Conservation (phyloP, 164 flowering plant genomes). For the Stephania yunnanensis region DNA sequence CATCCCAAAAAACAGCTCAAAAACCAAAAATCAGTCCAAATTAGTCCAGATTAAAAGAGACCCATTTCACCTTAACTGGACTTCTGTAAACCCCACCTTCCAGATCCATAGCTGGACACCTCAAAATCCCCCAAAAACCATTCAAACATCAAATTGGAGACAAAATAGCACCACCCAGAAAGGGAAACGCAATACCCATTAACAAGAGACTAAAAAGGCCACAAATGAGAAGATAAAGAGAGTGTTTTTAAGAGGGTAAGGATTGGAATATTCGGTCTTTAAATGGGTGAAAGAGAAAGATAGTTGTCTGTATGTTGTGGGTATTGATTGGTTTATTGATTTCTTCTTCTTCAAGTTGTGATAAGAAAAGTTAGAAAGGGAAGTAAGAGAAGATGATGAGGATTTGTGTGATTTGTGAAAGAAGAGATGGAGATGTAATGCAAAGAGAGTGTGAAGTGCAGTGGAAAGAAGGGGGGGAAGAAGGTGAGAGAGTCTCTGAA, state of each 20-base stretch:
- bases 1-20: not conserved
- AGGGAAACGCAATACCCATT: not conserved
- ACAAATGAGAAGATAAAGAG: too few relatives aligned
- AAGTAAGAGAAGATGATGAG: too few relatives aligned
- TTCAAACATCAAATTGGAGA: constrained; percentile 7
- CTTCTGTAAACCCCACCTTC: constrained; percentile 38
- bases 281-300: too few relatives aligned
- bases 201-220: too few relatives aligned
- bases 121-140: constrained; percentile 23
- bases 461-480: not conserved
- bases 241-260: too few relatives aligned
- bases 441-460: not conserved
- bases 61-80: constrained; percentile 44
- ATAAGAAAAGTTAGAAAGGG: too few relatives aligned
- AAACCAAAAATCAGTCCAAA: not conserved
- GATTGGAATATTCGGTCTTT: too few relatives aligned
- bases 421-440: not conserved
- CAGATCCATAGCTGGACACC: constrained; percentile 45
- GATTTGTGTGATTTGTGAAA: not conserved
- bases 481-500: not conserved
- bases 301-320: too few relatives aligned
- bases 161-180: not conserved
- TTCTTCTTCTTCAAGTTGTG: too few relatives aligned
- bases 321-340: too few relatives aligned
- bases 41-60: constrained; percentile 6